Percentiles rank a stretch among this genome's conserved stretches.
Evolutionary conservation across 2,329 filamentous ascomycete species (phyloP).

Genomic region (Dothistroma septosporum): DNA sequence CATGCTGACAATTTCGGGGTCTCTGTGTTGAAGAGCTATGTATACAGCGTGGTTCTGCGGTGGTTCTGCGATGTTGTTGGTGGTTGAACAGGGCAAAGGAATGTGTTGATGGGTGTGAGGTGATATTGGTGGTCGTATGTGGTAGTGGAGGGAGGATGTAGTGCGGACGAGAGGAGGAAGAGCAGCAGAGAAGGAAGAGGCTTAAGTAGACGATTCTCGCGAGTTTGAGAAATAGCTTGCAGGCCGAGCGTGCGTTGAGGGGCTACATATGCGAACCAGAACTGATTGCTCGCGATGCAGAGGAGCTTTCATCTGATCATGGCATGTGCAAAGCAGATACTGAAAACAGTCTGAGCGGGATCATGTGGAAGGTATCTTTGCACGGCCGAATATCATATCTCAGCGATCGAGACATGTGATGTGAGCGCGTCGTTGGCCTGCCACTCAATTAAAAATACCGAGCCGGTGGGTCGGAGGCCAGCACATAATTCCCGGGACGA

Average conservation of each 20-base stretch:
- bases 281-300: neutral
- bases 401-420: neutral
- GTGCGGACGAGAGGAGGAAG: neutral
- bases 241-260: neutral
- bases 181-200: neutral
- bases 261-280: neutral
- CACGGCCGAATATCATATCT: neutral
- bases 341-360: neutral
- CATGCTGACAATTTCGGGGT: neutral
- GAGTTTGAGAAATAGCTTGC: neutral
- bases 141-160: neutral
- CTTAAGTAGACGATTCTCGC: neutral
- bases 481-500: neutral
- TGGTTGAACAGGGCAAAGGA: neutral
- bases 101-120: neutral
- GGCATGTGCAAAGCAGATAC: neutral
- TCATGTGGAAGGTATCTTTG: neutral
- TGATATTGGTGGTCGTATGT: neutral
- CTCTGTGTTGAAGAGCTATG: neutral
- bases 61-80: neutral
- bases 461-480: neutral
- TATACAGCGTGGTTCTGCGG: neutral
- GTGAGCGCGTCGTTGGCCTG: neutral
- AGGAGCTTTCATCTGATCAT: neutral
- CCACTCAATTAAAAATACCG: neutral